Evolutionary conservation across 441 rosid genomes (phyloP).

Genomic region (Populus hybrid): DNA sequence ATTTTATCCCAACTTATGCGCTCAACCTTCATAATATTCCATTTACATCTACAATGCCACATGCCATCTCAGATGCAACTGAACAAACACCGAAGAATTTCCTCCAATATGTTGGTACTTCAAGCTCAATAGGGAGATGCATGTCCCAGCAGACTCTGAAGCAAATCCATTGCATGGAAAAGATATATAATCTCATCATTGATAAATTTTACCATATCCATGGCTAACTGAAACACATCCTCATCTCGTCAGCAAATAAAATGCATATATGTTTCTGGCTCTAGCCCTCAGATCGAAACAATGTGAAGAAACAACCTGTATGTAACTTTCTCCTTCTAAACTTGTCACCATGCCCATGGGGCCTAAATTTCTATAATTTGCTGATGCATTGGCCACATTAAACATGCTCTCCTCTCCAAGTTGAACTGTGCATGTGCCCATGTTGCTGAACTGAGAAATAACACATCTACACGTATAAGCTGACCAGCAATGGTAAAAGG

Average conservation of each 20-base stretch:
- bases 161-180: neutral
- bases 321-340: neutral
- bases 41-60: neutral
- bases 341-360: neutral
- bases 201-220: neutral
- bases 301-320: neutral
- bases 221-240: neutral
- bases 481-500: neutral
- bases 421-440: neutral
- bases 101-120: neutral
- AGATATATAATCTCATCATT: neutral
- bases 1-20: neutral
- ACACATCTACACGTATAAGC: neutral
- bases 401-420: neutral
- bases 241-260: neutral
- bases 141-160: neutral
- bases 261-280: neutral
- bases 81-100: neutral
- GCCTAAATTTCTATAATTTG: neutral
- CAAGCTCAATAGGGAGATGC: neutral
- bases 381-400: neutral
- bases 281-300: neutral
- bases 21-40: neutral
- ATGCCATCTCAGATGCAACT: neutral
- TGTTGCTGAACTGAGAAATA: neutral